Conservation (phyloP, 441 rosid genomes). For the Omphalea diandra region DNA sequence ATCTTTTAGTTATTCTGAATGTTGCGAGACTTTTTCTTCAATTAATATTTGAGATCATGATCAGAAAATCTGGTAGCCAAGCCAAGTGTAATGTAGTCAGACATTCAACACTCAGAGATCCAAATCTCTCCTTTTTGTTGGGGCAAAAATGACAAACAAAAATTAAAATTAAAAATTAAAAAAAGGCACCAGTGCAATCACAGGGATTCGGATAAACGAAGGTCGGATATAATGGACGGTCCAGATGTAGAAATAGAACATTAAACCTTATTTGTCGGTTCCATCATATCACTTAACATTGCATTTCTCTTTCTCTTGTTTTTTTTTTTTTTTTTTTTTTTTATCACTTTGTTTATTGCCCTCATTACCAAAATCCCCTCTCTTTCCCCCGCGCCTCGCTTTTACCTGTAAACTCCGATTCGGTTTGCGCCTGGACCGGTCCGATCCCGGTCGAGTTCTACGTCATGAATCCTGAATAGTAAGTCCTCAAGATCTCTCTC, state of each 20-base stretch:
- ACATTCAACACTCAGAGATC: not conserved
- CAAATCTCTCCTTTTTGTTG: not conserved
- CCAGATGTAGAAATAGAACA: slow-evolving; percentile 2
- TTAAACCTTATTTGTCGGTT: slow-evolving; percentile 9
- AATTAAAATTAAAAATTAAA: not conserved
- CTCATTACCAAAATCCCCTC: not conserved
- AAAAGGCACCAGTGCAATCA: not conserved
- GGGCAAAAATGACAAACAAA: slow-evolving; percentile 1
- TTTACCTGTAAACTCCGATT: slow-evolving; percentile 18
- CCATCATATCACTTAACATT: not conserved
- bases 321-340: not conserved
- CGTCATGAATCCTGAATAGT: slow-evolving; percentile 35
- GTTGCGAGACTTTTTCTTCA: no score
- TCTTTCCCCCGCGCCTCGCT: not conserved
- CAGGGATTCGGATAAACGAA: not conserved
- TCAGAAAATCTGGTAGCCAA: no score
- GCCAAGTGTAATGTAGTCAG: no score
- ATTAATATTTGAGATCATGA: not conserved
- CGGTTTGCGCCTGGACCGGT: slow-evolving; percentile 28
- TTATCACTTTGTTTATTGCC: no score
- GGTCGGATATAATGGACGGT: slow-evolving; percentile 12
- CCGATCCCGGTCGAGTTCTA: slow-evolving; percentile 20
- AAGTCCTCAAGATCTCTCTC: slow-evolving; percentile 1
- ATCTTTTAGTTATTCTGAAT: no score
- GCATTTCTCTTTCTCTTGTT: not conserved